Base-by-base conservation (phyloP, 192 early-diverging fungal genomes). In the Backusella luteola region DNA sequence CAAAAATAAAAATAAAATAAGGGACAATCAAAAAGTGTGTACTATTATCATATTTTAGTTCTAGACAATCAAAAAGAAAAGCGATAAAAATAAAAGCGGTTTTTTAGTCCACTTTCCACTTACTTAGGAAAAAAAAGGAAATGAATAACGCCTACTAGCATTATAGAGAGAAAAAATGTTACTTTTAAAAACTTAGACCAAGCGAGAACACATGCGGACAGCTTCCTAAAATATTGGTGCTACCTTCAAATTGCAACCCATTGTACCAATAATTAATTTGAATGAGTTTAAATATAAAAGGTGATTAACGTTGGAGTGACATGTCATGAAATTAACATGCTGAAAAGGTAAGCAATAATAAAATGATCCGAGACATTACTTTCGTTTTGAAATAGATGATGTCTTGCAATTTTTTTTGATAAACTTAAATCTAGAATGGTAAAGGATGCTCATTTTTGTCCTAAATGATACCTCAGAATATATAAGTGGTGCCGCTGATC, bases 191-290 rank as follows among this genome's bases (percentile, higher is more conserved):
- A 63, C 11, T 63, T 63, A 63, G 56, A 63, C 21, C 56, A 29
- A 63, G 56, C 29, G 56, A 63, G 12, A 63, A 23, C 23, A 63
- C 56, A 63, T 63, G 56, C 56, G 56, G 56, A 63, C 56, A 63
- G 56, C 56, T 63, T 63, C 56, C 56, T 63, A 63, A 63, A 63
- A 63, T 29, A 63, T 63, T 63, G 56, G 56, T 63, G 11, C 26
- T 29, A 63, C 56, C 56, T 63, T 12, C 12, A 29, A 26, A 29
- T 63, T 63, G 56, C 56, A 63, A 63, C 56, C 56, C 23, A 63
- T 63, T 63, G 56, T 63, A 63, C 56, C 56, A 63, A 63, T 63
- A 63, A 63, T 63, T 63, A 63, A 63, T 29, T 63, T 63, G 56
- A 29, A 63, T 63, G 56, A 63, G 56, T 63, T 63, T 63, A 63